Percentiles rank a stretch among this genome's conserved stretches.
phyloP scores from a whole-genome alignment of 2,329 filamentous ascomycete species.

The Colletotrichum orbiculare region DNA sequence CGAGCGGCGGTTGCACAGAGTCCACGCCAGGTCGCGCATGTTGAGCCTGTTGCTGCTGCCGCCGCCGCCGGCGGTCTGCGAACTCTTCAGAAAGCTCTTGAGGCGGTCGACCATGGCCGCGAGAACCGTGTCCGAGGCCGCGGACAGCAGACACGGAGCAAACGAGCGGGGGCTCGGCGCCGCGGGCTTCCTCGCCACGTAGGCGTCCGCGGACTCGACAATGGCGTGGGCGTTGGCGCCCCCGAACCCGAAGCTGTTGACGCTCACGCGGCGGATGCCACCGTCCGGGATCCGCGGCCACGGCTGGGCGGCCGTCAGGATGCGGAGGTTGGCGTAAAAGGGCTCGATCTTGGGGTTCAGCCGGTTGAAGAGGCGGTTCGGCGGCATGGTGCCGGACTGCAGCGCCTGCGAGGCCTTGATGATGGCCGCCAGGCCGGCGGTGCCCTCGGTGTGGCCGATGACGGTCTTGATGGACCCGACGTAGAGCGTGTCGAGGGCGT shows the following conservation, averaged over 20 bases:
- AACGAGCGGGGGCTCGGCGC: neutral
- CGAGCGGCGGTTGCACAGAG: no score
- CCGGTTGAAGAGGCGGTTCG: conserved; percentile 45
- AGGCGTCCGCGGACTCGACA: conserved; percentile 37
- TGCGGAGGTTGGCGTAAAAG: conserved; percentile 37
- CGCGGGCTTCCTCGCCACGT: neutral
- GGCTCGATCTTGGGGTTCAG: conserved; percentile 44
- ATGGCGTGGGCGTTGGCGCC: conserved; percentile 57
- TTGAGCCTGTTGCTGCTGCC: no score
- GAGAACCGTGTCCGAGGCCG: neutral
- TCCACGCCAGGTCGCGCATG: no score
- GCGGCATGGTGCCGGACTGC: conserved; percentile 39
- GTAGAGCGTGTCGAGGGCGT: conserved; percentile 39
- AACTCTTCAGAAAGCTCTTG: no score
- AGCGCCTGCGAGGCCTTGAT: conserved; percentile 41
- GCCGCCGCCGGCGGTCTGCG: no score
- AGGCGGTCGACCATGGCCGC: neutral
- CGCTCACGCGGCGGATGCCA: conserved; percentile 2
- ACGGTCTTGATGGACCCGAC: conserved; percentile 45
- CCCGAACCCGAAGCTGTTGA: conserved; percentile 54
- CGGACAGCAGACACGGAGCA: conserved; percentile 11
- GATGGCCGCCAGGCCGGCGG: conserved; percentile 42
- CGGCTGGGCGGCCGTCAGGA: neutral
- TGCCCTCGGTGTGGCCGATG: conserved; percentile 44
- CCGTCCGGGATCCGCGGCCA: conserved; percentile 37